Percentiles rank a stretch among this genome's conserved stretches.
Evolutionary conservation across 352 stramenopile species (phyloP).

Genomic region (Thraustochytrium sp.): DNA sequence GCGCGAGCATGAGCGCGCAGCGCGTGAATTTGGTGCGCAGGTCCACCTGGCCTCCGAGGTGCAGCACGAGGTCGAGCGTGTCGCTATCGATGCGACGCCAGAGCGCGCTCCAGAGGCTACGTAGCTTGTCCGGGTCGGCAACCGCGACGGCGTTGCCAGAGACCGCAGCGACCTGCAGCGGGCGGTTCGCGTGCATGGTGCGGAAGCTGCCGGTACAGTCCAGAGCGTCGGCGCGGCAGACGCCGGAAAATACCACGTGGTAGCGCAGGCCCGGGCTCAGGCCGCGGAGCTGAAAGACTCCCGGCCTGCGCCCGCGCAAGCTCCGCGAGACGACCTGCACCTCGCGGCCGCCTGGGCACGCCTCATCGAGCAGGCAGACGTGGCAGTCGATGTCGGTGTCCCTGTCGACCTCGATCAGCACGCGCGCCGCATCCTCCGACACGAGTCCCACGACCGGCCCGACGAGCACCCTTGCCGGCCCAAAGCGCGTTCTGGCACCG

Average conservation of each 20-base stretch:
- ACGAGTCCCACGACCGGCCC: not conserved
- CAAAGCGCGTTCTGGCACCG: not conserved
- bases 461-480: not conserved
- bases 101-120: not conserved
- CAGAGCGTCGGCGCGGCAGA: not conserved
- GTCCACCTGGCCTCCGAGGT: conserved; percentile 12
- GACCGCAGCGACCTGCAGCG: not conserved
- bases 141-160: not conserved
- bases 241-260: not conserved
- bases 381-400: not conserved
- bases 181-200: not conserved
- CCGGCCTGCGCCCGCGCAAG: not conserved
- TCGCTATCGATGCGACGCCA: not conserved
- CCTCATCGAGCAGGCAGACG: not conserved
- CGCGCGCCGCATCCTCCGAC: not conserved
- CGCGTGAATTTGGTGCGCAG: not conserved
- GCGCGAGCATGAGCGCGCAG: not conserved
- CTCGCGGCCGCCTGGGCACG: not conserved
- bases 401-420: not conserved
- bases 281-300: not conserved
- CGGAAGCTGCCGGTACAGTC: not conserved
- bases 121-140: not conserved
- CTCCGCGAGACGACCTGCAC: not conserved
- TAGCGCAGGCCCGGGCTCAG: not conserved
- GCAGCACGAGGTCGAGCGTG: not conserved